These are phyloP conservation scores for Cladophialophora psammophila DNA, from an alignment of 2,329 filamentous ascomycete genomes.

Conservation along the genomic window DNA sequence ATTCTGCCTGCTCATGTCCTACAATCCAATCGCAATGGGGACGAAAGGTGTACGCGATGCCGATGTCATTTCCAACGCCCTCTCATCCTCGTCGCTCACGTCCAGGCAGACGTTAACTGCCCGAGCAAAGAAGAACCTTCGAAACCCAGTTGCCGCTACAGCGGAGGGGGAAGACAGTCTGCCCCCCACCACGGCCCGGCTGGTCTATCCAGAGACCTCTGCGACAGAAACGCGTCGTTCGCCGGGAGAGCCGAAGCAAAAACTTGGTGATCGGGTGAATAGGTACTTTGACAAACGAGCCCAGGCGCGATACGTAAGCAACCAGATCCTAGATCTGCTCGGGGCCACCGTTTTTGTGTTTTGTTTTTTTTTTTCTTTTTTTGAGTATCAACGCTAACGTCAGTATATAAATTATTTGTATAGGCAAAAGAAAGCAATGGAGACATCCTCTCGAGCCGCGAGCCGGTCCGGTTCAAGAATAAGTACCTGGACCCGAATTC, in stretches of 20 bases:
- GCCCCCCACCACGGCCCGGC: constrained; percentile 12
- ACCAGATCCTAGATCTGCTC: not conserved
- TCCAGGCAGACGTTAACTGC: constrained; percentile 23
- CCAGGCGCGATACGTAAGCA: constrained; percentile 49
- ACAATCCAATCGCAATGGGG: constrained; percentile 53
- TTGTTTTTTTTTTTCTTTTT: no score
- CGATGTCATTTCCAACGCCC: constrained; percentile 16
- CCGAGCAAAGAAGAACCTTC: constrained; percentile 21
- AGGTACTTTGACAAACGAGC: constrained; percentile 60
- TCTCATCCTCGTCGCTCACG: constrained; percentile 6
- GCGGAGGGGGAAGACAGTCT: constrained; percentile 24
- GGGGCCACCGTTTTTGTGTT: not conserved
- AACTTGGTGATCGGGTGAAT: constrained; percentile 45
- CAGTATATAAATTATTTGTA: constrained; percentile 41
- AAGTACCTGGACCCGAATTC: constrained; percentile 61
- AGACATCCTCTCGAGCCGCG: constrained; percentile 45
- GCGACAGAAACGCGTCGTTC: constrained; percentile 26
- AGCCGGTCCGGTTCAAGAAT: constrained; percentile 51
- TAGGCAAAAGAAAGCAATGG: constrained; percentile 50
- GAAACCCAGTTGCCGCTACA: constrained; percentile 22
- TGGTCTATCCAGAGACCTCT: constrained; percentile 14
- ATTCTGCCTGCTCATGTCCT: constrained; percentile 62
- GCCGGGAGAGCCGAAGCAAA: constrained; percentile 37
- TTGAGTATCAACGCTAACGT: not conserved
- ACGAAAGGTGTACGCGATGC: constrained; percentile 38